A percentile compares a stretch with the other conserved stretches of the same genome.
These are phyloP conservation scores for Ustilago trichophora DNA, from an alignment of 1,284 basidiomycete species.

Conservation along the genomic window DNA sequence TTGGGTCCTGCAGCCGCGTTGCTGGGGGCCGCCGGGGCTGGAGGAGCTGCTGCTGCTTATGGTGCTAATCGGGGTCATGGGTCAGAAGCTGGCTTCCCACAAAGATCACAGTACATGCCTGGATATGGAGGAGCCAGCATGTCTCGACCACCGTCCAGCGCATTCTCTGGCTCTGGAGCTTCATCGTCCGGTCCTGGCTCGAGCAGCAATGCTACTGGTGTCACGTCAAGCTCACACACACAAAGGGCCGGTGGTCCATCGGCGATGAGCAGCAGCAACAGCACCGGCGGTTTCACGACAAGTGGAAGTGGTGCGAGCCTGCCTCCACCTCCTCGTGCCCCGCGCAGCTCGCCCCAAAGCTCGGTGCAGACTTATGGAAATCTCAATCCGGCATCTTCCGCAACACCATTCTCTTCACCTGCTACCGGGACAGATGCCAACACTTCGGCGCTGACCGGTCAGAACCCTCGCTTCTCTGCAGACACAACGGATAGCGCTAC, in stretches of 20 bases:
- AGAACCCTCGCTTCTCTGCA: slow-evolving; percentile 13
- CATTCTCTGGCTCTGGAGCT: slow-evolving; percentile 5
- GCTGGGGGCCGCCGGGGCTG: slow-evolving; percentile 11
- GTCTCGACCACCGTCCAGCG: slow-evolving; percentile 13
- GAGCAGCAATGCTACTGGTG: neutral
- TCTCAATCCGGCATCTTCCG: no score
- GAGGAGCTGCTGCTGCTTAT: slow-evolving; percentile 1
- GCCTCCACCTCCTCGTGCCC: slow-evolving; percentile 39
- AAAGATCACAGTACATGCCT: slow-evolving; percentile 1
- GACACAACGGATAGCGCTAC: slow-evolving; percentile 16
- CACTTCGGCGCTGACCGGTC: neutral
- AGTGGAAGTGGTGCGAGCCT: slow-evolving; percentile 28
- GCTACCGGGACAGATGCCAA: neutral
- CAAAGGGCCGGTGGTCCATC: slow-evolving; percentile 2
- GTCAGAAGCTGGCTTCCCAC: neutral
- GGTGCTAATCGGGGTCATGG: neutral
- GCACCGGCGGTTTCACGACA: slow-evolving; percentile 34
- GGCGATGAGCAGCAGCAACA: slow-evolving; percentile 43
- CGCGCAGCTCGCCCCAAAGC: slow-evolving; percentile 13
- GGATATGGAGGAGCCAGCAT: neutral
- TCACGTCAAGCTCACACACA: slow-evolving; percentile 7
- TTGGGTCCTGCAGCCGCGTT: slow-evolving; percentile 14
- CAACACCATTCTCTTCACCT: slow-evolving; percentile 2
- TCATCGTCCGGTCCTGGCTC: neutral
- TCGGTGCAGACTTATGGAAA: slow-evolving; percentile 5